Conservation (phyloP, 169 alveolate species). For the Plasmodium ovale region DNA sequence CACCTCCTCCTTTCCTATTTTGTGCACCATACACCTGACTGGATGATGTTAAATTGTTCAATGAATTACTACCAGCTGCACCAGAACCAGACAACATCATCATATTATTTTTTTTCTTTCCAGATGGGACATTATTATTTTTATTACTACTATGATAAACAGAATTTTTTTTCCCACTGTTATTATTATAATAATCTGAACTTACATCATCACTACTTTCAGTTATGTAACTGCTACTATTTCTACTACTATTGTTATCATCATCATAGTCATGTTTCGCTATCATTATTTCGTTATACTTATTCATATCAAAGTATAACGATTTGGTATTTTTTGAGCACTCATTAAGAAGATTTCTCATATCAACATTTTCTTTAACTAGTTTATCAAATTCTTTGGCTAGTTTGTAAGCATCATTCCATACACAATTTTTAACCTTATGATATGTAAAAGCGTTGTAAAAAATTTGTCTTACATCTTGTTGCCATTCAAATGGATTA, state of each 20-base stretch:
- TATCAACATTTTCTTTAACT: constrained; percentile 58
- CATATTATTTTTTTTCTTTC: constrained; percentile 6
- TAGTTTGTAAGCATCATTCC: constrained; percentile 77
- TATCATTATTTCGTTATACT: constrained; percentile 65
- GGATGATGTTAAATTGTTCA: constrained; percentile 9
- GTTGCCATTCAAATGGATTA: constrained; percentile 93
- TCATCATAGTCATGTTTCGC: constrained; percentile 53
- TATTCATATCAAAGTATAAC: constrained; percentile 75
- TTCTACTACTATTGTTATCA: not conserved
- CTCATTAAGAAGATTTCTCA: constrained; percentile 33
- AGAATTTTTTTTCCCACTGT: constrained; percentile 1
- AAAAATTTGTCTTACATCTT: constrained; percentile 91
- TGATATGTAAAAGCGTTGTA: constrained; percentile 88
- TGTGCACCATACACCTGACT: constrained; percentile 23
- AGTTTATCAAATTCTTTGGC: constrained; percentile 78
- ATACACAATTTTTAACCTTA: constrained; percentile 72
- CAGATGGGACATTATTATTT: constrained; percentile 4
- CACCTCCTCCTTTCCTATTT: constrained; percentile 8
- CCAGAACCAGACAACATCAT: not conserved
- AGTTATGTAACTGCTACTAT: constrained; percentile 24
- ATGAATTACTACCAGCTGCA: not conserved
- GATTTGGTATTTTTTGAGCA: constrained; percentile 56
- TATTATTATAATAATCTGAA: constrained; percentile 9
- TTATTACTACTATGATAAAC: not conserved
- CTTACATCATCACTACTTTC: constrained; percentile 35